These are phyloP conservation scores for Aspergillus phoenicis DNA, from an alignment of 2,329 filamentous ascomycete genomes.

Conservation along the genomic window DNA sequence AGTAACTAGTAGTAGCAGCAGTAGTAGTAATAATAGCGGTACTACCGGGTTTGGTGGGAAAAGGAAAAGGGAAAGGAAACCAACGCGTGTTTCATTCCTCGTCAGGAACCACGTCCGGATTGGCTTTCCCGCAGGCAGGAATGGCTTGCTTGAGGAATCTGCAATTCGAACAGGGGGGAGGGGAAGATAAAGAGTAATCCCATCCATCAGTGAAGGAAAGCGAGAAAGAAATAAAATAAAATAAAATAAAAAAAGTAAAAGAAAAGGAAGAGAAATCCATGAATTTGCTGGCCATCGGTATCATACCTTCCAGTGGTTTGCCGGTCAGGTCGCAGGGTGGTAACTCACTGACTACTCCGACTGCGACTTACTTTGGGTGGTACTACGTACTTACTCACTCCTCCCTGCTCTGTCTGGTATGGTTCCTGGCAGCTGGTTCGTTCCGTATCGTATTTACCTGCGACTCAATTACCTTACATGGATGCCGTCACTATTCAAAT, in stretches of 20 bases:
- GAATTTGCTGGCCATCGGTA: not conserved
- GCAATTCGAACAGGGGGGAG: slow-evolving; percentile 2
- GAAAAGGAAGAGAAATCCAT: slow-evolving; percentile 1
- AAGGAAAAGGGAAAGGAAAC: slow-evolving; percentile 5
- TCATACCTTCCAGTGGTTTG: not conserved
- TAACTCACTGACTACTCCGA: too few relatives aligned
- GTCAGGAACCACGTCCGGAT: not conserved
- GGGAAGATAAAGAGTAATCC: too few relatives aligned
- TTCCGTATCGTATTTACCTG: slow-evolving; percentile 10
- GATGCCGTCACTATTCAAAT: not conserved
- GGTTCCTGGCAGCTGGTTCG: slow-evolving; percentile 7
- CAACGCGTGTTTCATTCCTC: too few relatives aligned
- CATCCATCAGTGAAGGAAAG: slow-evolving; percentile 1
- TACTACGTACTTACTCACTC: not conserved
- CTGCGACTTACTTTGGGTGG: too few relatives aligned
- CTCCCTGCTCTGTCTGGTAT: not conserved
- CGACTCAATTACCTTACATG: not conserved
- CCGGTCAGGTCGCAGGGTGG: too few relatives aligned
- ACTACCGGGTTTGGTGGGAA: slow-evolving; percentile 3
- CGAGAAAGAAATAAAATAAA: slow-evolving; percentile 7
- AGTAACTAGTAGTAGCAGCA: not conserved
- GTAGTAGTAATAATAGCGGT: slow-evolving; percentile 4
- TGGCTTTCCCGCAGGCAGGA: not conserved
- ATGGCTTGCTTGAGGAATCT: not conserved
- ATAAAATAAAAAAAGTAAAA: not conserved